Base-by-base conservation (phyloP, 2,329 filamentous ascomycete genomes). In the Pseudocercospora fuligena region DNA sequence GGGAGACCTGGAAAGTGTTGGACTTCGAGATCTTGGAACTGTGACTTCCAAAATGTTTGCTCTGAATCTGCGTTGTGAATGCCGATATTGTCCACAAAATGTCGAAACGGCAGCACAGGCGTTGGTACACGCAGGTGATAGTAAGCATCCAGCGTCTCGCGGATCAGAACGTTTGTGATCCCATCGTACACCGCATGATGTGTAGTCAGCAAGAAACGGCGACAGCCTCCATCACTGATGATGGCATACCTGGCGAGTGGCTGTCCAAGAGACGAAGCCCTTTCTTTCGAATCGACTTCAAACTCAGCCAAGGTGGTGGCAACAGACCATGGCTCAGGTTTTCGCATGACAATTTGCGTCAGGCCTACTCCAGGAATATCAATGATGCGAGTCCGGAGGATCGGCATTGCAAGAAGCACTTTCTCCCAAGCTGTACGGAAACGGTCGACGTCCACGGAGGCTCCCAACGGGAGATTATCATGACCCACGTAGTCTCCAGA, bases 401-500 rank as follows among this genome's bases (percentile, higher is more conserved):
- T 77, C 6, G 78, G 73, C 3, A 70, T 72, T n/a, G 72, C 73
- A 5, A 69, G 61, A 3, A 77, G 66, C 3, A 78, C 74, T 3
- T 69, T 69, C n/a, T 79, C 75, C 69, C 81, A 83, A 0, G 81
- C 79, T 9, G 69, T 60, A 60, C 78, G 74, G 43, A 81, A 74
- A 5, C 66, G 75, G 5, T 73, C 51, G 1, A 79, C 70, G 8
- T 75, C 74, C 54, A 80, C 74, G 1, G 78, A 57, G 7, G 29
- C 14, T 4, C 29, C 33, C 6, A 65, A 47, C 5, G 9, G 43
- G n/a, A 68, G 46, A 11, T 36, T 56, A 19, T 63, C 53, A 33
- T 84, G 84, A 1, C 83, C 84, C 2, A 88, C 80, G 47, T 87
- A 88, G 0, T 83, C 82, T 49, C 84, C 85, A 36, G 80, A 79